A percentile compares a stretch with the other conserved stretches of the same genome.
Conservation (phyloP, 2,329 filamentous ascomycete species). For the Epichloe gansuensis region DNA sequence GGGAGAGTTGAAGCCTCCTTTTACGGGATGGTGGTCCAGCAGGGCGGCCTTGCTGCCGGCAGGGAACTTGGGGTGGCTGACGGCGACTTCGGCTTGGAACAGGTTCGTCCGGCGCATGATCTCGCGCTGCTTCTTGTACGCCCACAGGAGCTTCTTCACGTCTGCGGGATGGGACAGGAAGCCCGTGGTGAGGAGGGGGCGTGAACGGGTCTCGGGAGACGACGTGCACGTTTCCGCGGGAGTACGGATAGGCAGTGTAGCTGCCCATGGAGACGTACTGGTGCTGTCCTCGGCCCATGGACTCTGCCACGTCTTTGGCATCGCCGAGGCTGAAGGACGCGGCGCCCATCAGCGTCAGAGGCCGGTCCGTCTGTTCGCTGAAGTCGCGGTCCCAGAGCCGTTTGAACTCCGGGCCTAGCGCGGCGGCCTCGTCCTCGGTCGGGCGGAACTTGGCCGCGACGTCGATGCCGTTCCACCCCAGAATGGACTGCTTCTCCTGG, state of each 20-base stretch:
- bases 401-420: constrained; percentile 40
- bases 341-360: constrained; percentile 31
- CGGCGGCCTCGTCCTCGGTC: constrained; percentile 36
- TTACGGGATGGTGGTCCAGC: constrained; percentile 14
- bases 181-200: constrained; percentile 44
- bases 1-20: constrained; percentile 10
- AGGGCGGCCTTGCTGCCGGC: constrained; percentile 25
- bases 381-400: constrained; percentile 45
- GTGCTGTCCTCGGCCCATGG: constrained; percentile 3
- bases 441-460: constrained; percentile 44
- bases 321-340: constrained; percentile 17
- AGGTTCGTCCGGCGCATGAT: constrained; percentile 42
- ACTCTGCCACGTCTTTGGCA: background rate
- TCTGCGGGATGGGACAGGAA: constrained; percentile 37
- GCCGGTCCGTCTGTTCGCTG: constrained; percentile 27
- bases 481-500: constrained; percentile 32
- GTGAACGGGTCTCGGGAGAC: constrained; percentile 27
- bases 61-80: constrained; percentile 31
- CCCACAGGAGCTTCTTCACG: constrained; percentile 46
- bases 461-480: constrained; percentile 48
- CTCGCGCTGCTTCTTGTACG: constrained; percentile 52
- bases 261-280: constrained; percentile 40
- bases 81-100: constrained; percentile 33
- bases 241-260: constrained; percentile 49
- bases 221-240: constrained; percentile 50